Base-by-base conservation (phyloP, 352 stramenopile species). In the Phytophthora chlamydospora region DNA sequence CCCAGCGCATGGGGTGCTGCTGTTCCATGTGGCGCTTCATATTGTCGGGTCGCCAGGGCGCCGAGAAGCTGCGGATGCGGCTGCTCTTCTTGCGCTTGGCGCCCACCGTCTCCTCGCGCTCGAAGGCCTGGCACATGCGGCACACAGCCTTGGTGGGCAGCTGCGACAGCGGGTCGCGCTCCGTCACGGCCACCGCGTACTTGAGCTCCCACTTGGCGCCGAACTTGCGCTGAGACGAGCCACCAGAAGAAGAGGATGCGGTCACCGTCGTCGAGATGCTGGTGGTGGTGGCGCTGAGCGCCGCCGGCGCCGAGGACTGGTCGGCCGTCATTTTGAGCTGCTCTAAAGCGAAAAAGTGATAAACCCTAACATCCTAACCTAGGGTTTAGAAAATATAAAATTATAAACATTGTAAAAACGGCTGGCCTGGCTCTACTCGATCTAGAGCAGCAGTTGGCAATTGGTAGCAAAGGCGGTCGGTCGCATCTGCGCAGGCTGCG, bases 21-120 rank as follows among this genome's bases (percentile, higher is more conserved):
- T 76, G 50, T 24, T 66, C 48, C 62, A 76, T 73, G 44, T 76
- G 68, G 17, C 61, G 52, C 46, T 63, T 68, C 68, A 76, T 76
- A 31, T 76, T 71, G 38, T 76, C 68, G 16, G 64, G 66, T 31
- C 68, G 45, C 63, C 68, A 76, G 9, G 68, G 68, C 38, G 64
- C 14, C 40, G 63, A 63, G 54, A 76, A 76, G 38, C 42, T 53
- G 32, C 62, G 62, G 2, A 73, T 16, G 41, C 68, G 68, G 34
- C 32, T 71, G 38, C 35, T 76, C 36, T 62, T 62, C 63, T 73
- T 76, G 43, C 68, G 63, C 54, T 76, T 76, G 58, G 64, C n/a
- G 17, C 64, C 64, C 7, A 68, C 58, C 6, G 35, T 32, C 34
- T 58, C 64, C 40, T 72, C 64, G n/a, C 42, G 53, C 44, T 68